A percentile compares a stretch with the other conserved stretches of the same genome.
Conservation (phyloP, 176 grass and related monocot genomes). For the Eleusine coracana region DNA sequence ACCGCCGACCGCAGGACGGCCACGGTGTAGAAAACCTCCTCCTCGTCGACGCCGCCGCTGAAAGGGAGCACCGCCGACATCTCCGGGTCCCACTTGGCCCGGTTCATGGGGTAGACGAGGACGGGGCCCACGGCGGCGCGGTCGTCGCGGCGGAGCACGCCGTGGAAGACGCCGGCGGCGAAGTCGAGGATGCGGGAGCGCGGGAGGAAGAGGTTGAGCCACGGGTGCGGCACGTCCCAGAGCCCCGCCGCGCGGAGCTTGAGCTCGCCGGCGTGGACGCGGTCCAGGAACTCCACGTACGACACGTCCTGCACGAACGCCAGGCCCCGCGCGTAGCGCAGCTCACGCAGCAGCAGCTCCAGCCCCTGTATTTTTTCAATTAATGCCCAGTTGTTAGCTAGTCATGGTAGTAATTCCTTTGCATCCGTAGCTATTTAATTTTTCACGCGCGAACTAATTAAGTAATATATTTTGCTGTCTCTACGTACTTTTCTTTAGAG, state of each 20-base stretch:
- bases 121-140: conserved; percentile 33
- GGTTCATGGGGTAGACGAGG: conserved; percentile 78
- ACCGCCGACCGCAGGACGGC: conserved; percentile 51
- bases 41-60: conserved; percentile 31
- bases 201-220: conserved; percentile 81
- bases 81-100: conserved; percentile 54
- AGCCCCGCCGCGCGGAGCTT: conserved; percentile 52
- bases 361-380: conserved; percentile 39
- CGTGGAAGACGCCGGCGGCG: conserved; percentile 57
- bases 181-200: conserved; percentile 69
- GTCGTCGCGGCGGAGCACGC: conserved; percentile 37
- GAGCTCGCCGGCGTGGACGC: conserved; percentile 54
- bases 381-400: no score
- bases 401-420: no score
- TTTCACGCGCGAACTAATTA: no score
- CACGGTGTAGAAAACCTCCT: conserved; percentile 78
- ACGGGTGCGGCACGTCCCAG: conserved; percentile 80
- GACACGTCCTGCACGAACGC: conserved; percentile 61
- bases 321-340: conserved; percentile 50
- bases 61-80: conserved; percentile 60
- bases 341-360: conserved; percentile 44
- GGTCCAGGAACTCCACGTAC: conserved; percentile 63
- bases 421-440: no score
- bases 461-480: no score
- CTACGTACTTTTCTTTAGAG: no score